These are phyloP conservation scores for Aspergillus cejpii DNA, from an alignment of 2,329 filamentous ascomycete species.

Conservation along the genomic window DNA sequence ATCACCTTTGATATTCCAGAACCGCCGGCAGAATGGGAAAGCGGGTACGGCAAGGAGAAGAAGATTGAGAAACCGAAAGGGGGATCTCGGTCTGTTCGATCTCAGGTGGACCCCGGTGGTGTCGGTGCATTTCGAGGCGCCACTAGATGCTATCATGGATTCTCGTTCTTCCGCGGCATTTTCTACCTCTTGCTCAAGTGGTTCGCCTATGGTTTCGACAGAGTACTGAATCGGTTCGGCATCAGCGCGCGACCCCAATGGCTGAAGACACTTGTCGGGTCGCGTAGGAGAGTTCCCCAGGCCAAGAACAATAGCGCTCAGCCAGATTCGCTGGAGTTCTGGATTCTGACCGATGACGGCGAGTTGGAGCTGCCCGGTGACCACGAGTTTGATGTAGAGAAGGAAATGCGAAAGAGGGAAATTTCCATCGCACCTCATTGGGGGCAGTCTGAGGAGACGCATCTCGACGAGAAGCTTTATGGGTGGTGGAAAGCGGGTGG, in stretches of 20 bases:
- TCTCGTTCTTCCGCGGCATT: slow-evolving; percentile 69
- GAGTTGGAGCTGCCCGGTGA: slow-evolving; percentile 52
- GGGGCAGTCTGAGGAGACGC: slow-evolving; percentile 52
- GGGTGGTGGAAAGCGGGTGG: slow-evolving; percentile 76
- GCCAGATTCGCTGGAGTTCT: slow-evolving; percentile 45
- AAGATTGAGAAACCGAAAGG: slow-evolving; percentile 38
- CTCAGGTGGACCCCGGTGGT: slow-evolving; percentile 48
- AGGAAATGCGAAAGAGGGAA: slow-evolving; percentile 62
- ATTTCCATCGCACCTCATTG: slow-evolving; percentile 37
- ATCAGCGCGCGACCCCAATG: slow-evolving; percentile 58
- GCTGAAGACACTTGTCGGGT: slow-evolving; percentile 43
- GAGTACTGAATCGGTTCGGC: slow-evolving; percentile 53
- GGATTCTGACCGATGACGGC: slow-evolving; percentile 49
- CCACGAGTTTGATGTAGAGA: slow-evolving; percentile 71
- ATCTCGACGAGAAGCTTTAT: slow-evolving; percentile 69
- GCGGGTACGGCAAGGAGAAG: slow-evolving; percentile 43
- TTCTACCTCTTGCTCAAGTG: slow-evolving; percentile 58
- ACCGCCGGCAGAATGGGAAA: slow-evolving; percentile 36
- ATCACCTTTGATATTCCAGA: slow-evolving; percentile 33
- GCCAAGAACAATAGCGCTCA: slow-evolving; percentile 10
- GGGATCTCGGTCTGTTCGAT: slow-evolving; percentile 31
- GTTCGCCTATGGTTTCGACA: slow-evolving; percentile 50
- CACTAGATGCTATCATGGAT: slow-evolving; percentile 66
- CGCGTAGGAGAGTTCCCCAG: slow-evolving; percentile 17
- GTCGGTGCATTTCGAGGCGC: slow-evolving; percentile 74